These are phyloP conservation scores for Lolium rigidum DNA, from an alignment of 176 grass and related monocot genomes.

Conservation along the genomic window DNA sequence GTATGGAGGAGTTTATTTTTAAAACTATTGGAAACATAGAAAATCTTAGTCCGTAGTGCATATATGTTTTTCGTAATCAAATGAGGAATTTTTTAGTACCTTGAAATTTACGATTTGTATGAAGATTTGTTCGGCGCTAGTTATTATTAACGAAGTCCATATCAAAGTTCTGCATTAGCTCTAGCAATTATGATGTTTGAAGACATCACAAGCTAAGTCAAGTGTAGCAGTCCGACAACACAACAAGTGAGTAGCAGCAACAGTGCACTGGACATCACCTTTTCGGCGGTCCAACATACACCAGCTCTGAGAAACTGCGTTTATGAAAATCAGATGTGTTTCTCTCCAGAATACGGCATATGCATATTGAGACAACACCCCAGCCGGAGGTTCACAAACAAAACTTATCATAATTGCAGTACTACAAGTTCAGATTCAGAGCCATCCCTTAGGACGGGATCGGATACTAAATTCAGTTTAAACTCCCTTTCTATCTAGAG, in stretches of 20 bases:
- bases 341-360: neutral
- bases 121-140: too few relatives aligned
- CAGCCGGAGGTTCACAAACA: neutral
- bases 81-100: too few relatives aligned
- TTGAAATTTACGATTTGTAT: too few relatives aligned
- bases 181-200: too few relatives aligned
- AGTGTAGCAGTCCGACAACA: too few relatives aligned
- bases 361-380: neutral
- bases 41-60: too few relatives aligned
- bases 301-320: neutral
- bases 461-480: neutral
- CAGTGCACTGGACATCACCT: neutral
- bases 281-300: neutral
- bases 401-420: neutral
- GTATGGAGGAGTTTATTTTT: too few relatives aligned
- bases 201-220: too few relatives aligned
- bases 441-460: neutral
- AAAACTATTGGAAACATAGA: too few relatives aligned
- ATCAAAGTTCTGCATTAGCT: too few relatives aligned
- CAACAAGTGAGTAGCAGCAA: neutral
- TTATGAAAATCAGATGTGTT: neutral
- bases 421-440: neutral
- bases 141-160: too few relatives aligned
- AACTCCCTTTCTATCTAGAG: neutral
- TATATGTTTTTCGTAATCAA: too few relatives aligned